These are phyloP conservation scores for Nyctanthes arbortristis DNA, from an alignment of 257 asterid genomes.

Conservation along the genomic window DNA sequence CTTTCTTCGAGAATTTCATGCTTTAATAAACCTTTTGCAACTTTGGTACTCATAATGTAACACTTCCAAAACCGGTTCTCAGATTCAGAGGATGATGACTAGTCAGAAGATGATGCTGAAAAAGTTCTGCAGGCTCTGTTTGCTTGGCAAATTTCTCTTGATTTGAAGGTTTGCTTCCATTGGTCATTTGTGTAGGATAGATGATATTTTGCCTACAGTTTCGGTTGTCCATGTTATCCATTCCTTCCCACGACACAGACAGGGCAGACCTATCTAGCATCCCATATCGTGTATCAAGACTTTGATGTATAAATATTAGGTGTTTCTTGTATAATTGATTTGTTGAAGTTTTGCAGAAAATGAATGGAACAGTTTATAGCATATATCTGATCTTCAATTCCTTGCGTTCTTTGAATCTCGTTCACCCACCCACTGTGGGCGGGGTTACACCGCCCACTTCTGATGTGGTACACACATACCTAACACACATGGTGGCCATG, in stretches of 20 bases:
- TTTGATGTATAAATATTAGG: neutral
- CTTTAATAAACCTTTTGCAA: too few species aligned
- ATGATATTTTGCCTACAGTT: slow-evolving; percentile 10
- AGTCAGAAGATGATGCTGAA: slow-evolving; percentile 22
- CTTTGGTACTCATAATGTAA: too few species aligned
- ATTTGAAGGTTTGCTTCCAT: slow-evolving; percentile 12
- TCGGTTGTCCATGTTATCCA: neutral
- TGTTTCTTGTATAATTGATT: slow-evolving; percentile 24
- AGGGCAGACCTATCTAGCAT: slow-evolving; percentile 19
- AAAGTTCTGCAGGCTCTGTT: slow-evolving; percentile 13
- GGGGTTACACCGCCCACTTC: too few species aligned
- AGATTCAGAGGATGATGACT: slow-evolving; percentile 68
- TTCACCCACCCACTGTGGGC: too few species aligned
- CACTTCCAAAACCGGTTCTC: slow-evolving; percentile 21
- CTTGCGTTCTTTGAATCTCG: too few species aligned
- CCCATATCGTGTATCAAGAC: neutral
- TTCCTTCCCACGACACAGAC: slow-evolving; percentile 17
- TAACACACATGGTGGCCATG: too few species aligned
- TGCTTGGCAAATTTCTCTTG: neutral
- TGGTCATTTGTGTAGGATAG: slow-evolving; percentile 5
- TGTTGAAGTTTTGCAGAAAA: too few species aligned
- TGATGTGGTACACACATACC: too few species aligned
- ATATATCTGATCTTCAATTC: too few species aligned
- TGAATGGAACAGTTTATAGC: too few species aligned
- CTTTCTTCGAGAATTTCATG: too few species aligned